phyloP scores from a whole-genome alignment of 805 yeast species.

The Ogataea corticis region DNA sequence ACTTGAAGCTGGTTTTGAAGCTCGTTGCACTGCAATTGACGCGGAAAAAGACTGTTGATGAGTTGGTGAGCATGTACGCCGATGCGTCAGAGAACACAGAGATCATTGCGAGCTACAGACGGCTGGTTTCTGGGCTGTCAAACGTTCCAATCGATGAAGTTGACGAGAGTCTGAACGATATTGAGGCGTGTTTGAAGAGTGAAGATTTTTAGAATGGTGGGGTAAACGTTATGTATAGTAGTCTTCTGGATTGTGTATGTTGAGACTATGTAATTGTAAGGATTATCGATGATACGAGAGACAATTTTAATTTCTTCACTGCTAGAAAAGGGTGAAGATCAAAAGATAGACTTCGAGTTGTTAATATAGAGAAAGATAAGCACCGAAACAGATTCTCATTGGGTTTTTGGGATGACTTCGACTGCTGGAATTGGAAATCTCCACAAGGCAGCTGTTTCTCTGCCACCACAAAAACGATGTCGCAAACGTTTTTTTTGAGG shows the following conservation, averaged over 20 bases:
- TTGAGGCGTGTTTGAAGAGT: conserved; percentile 37
- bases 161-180: conserved; percentile 64
- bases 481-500: no score
- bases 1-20: conserved; percentile 35
- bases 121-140: conserved; percentile 67
- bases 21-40: conserved; percentile 55
- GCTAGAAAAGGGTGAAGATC: no score
- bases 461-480: no score
- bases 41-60: conserved; percentile 54
- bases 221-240: not conserved
- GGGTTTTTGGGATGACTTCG: no score
- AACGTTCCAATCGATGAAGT: conserved; percentile 68
- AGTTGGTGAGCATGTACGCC: conserved; percentile 37
- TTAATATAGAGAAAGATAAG: no score
- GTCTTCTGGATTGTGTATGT: not conserved
- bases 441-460: no score
- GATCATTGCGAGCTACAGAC: conserved; percentile 65
- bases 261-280: not conserved
- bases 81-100: conserved; percentile 46
- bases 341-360: no score
- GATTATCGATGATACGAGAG: no score
- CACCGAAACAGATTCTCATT: no score
- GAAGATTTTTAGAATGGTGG: conserved; percentile 24
- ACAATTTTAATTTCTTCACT: no score
- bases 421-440: no score